Evolutionary conservation across 176 grass and related monocot species (phyloP).

Genomic region (Areca catechu): DNA sequence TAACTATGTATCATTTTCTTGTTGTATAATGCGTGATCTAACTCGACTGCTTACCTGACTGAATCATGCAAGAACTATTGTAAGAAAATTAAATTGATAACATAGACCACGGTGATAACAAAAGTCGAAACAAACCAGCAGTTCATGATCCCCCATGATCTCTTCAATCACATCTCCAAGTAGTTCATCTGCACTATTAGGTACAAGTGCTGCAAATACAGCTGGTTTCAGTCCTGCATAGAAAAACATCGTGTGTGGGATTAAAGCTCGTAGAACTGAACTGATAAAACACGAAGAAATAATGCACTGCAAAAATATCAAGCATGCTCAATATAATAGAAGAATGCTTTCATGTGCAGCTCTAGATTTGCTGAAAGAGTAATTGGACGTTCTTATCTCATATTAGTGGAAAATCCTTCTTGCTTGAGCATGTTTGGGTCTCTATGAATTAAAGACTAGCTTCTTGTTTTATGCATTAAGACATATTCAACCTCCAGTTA

Average conservation of each 20-base stretch:
- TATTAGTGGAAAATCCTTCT: no score
- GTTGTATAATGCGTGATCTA: not conserved
- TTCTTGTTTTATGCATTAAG: no score
- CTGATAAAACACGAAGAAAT: not conserved
- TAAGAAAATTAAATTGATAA: not conserved
- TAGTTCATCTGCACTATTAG: conserved; percentile 75
- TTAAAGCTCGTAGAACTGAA: not conserved
- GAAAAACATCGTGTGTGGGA: not conserved
- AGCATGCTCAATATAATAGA: no score
- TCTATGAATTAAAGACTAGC: no score
- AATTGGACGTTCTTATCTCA: no score
- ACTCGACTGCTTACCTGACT: conserved; percentile 40
- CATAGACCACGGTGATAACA: no score
- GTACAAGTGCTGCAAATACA: conserved; percentile 95
- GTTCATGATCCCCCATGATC: conserved; percentile 89
- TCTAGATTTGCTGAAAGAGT: not conserved
- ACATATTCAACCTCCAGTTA: no score
- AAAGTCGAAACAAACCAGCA: conserved; percentile 53
- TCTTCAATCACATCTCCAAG: conserved; percentile 75
- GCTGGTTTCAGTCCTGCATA: conserved; percentile 58
- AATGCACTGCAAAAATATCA: no score
- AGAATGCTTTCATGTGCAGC: no score
- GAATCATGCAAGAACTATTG: conserved; percentile 11
- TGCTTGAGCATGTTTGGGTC: no score
- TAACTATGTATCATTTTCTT: no score